These are phyloP conservation scores for Mollisiaceae sp. DNA, from an alignment of 2,329 filamentous ascomycete genomes.

Conservation along the genomic window DNA sequence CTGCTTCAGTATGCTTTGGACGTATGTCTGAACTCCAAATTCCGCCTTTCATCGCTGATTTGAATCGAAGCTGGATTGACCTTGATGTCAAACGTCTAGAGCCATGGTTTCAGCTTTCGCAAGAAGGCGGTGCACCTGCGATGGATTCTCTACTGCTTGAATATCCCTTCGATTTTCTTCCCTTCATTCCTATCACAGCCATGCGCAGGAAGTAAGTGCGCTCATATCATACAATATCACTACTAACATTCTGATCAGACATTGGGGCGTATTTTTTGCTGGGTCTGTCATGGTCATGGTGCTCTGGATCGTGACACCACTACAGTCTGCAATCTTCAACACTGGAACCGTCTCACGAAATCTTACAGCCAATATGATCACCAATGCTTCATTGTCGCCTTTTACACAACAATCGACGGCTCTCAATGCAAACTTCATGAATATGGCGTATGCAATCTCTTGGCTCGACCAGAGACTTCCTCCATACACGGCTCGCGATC, in stretches of 20 bases:
- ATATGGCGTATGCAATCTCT: conserved; percentile 51
- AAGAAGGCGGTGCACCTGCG: conserved; percentile 48
- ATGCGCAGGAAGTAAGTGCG: conserved; percentile 36
- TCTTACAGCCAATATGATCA: conserved; percentile 10
- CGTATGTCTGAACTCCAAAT: conserved; percentile 12
- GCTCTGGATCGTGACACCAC: conserved; percentile 59
- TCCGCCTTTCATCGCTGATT: background rate
- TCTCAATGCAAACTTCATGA: conserved; percentile 47
- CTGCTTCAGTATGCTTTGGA: conserved; percentile 60
- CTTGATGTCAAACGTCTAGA: conserved; percentile 63
- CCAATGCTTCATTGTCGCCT: conserved; percentile 39
- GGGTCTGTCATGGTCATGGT: conserved; percentile 55
- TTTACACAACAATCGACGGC: conserved; percentile 38
- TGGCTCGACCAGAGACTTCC: conserved; percentile 54
- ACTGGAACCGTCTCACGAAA: conserved; percentile 41
- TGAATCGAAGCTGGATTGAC: conserved; percentile 56
- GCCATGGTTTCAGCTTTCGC: conserved; percentile 63
- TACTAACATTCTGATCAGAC: conserved; percentile 41
- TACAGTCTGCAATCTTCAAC: conserved; percentile 60
- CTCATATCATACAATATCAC: background rate
- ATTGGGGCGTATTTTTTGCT: conserved; percentile 58
- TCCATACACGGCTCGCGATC: conserved; percentile 49
- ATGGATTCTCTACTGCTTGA: conserved; percentile 55
- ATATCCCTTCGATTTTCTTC: conserved; percentile 58
- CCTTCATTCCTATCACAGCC: conserved; percentile 50